phyloP scores from a whole-genome alignment of 1,139 yeast species.

The Saccharomyces pastorianus region DNA sequence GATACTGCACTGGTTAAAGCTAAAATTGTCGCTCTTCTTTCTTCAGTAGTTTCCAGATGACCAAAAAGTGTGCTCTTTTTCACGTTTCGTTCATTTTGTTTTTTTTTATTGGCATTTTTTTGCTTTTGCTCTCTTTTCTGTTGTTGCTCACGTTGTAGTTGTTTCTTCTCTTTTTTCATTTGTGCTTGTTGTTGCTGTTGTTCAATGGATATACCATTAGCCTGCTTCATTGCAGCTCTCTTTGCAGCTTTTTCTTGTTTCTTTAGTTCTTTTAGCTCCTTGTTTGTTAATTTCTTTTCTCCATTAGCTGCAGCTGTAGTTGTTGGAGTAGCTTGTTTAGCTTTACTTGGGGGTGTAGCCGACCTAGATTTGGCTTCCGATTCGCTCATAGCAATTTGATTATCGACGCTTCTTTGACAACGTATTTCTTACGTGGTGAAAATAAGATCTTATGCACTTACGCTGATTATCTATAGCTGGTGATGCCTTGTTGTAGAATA shows the following conservation, averaged over 20 bases:
- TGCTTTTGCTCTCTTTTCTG: conserved; percentile 19
- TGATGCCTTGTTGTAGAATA: background rate
- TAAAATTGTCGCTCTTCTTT: conserved; percentile 53
- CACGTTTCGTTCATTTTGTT: conserved; percentile 34
- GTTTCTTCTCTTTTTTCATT: conserved; percentile 30
- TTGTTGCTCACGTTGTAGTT: conserved; percentile 28
- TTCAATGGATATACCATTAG: conserved; percentile 31
- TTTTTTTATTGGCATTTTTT: conserved; percentile 44
- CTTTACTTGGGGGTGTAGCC: background rate
- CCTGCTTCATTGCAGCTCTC: conserved; percentile 38
- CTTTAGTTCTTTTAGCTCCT: conserved; percentile 79
- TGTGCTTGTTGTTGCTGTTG: conserved; percentile 32
- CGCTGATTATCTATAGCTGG: background rate
- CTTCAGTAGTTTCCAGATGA: conserved; percentile 79
- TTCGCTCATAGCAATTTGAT: background rate
- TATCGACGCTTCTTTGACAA: background rate
- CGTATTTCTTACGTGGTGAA: background rate
- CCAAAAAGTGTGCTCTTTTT: conserved; percentile 55
- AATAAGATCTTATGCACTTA: background rate
- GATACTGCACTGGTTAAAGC: conserved; percentile 33
- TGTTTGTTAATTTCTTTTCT: conserved; percentile 48
- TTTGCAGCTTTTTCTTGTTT: conserved; percentile 87
- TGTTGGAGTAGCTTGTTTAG: conserved; percentile 6
- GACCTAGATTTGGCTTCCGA: background rate
- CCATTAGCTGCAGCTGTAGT: conserved; percentile 10